Evolutionary conservation across 352 stramenopile genomes (phyloP).

Genomic region (Plasmopara muralis): DNA sequence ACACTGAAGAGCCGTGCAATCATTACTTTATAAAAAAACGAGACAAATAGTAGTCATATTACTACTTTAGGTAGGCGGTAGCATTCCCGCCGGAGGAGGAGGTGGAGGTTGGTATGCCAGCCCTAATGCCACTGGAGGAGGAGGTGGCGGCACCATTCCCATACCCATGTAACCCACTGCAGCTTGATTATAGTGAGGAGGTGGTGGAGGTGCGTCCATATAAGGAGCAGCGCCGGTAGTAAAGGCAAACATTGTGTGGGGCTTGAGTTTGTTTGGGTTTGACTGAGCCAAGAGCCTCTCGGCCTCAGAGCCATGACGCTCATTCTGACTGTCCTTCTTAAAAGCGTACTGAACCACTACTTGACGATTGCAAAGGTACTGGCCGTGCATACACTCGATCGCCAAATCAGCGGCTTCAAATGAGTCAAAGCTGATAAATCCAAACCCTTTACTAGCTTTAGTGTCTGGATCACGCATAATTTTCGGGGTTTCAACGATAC

Average conservation of each 20-base stretch:
- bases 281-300: conserved; percentile 79
- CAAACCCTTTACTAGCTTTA: conserved; percentile 92
- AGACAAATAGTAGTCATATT: too few relatives aligned
- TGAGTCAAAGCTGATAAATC: conserved; percentile 96
- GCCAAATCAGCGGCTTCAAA: conserved; percentile 97
- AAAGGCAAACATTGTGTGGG: conserved; percentile 75
- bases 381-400: conserved; percentile 99
- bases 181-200: conserved; percentile 14
- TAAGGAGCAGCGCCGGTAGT: conserved; percentile 4
- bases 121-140: conserved; percentile 30
- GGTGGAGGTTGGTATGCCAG: conserved; percentile 32
- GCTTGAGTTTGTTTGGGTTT: conserved; percentile 77
- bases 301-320: conserved; percentile 89
- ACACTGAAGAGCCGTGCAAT: too few relatives aligned
- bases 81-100: conserved; percentile 27
- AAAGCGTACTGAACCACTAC: conserved; percentile 98
- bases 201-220: conserved; percentile 30
- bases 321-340: conserved; percentile 94
- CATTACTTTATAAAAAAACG: too few relatives aligned
- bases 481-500: conserved; percentile 94
- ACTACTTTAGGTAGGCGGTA: conserved; percentile 18
- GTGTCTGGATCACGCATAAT: conserved; percentile 92
- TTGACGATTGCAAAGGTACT: conserved; percentile 96
- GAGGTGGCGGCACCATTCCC: conserved; percentile 26
- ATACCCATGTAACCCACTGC: conserved; percentile 36